Evolutionary conservation across 768 basidiomycete genomes (phyloP).

Genomic region (Mycena olivaceomarginata): DNA sequence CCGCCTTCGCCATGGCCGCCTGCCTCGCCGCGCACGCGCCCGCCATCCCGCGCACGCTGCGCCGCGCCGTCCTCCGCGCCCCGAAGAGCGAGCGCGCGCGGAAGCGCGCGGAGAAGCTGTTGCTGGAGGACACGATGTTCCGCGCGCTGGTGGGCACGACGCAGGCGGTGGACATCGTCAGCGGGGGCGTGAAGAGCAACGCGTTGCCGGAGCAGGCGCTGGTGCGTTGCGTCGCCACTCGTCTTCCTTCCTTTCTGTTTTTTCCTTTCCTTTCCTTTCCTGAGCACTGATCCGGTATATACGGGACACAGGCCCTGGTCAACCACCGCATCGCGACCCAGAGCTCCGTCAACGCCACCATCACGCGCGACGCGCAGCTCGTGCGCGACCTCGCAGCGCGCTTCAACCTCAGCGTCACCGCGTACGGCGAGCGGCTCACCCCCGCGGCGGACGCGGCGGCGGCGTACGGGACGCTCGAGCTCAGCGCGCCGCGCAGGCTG

Average conservation of each 20-base stretch:
- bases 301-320: constrained; percentile 55
- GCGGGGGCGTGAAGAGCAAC: constrained; percentile 67
- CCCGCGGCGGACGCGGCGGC: constrained; percentile 33
- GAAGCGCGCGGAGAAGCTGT: constrained; percentile 59
- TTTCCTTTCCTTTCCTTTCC: neutral
- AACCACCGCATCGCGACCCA: constrained; percentile 70
- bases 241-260: neutral
- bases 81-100: constrained; percentile 60
- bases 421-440: constrained; percentile 57
- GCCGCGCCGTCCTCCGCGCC: constrained; percentile 56
- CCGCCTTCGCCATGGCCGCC: constrained; percentile 54
- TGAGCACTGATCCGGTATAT: neutral
- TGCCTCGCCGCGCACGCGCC: constrained; percentile 72
- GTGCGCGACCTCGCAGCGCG: constrained; percentile 54
- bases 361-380: constrained; percentile 53
- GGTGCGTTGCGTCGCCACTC: constrained; percentile 24
- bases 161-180: constrained; percentile 73
- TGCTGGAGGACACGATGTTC: constrained; percentile 47
- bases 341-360: constrained; percentile 59
- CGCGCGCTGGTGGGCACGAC: constrained; percentile 66
- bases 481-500: constrained; percentile 60
- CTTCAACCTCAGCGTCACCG: constrained; percentile 62
- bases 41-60: constrained; percentile 58
- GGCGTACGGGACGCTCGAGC: constrained; percentile 53
- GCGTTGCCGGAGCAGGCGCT: constrained; percentile 73